Percentiles rank a stretch among this genome's conserved stretches.
Conservation (phyloP, 345 rosid genomes). For the Gossypium sturtianum region DNA sequence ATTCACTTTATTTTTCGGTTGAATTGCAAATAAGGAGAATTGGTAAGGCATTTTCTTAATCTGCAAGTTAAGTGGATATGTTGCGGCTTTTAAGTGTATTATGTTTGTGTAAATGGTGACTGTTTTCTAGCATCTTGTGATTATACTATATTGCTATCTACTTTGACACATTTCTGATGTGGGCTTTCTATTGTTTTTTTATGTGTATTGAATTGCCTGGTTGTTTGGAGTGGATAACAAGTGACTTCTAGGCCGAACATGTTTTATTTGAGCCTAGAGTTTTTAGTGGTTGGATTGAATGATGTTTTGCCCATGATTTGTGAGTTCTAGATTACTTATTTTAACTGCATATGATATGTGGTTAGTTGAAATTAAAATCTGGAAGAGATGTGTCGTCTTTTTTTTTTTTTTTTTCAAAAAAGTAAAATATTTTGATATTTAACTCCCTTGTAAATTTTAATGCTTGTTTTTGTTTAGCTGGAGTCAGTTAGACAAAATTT, state of each 20-base stretch:
- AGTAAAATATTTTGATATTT: too few relatives aligned
- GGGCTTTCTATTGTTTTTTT: neutral
- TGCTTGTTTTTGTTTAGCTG: neutral
- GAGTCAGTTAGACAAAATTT: neutral
- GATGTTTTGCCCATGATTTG: neutral
- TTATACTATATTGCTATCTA: neutral
- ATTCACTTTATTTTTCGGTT: slow-evolving; percentile 7
- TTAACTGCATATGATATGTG: neutral
- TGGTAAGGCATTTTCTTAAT: neutral
- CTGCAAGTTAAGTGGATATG: neutral
- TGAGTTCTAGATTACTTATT: neutral
- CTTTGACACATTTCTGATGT: too few relatives aligned
- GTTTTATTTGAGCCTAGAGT: neutral
- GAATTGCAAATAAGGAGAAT: slow-evolving; percentile 1
- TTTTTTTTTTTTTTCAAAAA: neutral
- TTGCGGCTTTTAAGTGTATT: neutral
- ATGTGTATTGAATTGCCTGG: neutral
- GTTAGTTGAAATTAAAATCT: neutral
- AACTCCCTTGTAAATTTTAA: too few relatives aligned
- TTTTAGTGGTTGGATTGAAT: neutral
- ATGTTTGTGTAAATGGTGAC: too few relatives aligned
- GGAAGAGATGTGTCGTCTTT: neutral
- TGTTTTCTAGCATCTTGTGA: neutral
- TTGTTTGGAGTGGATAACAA: neutral
- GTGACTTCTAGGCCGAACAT: neutral